These are phyloP conservation scores for Colletotrichum eremochloae DNA, from an alignment of 2,329 filamentous ascomycete genomes.

Conservation along the genomic window DNA sequence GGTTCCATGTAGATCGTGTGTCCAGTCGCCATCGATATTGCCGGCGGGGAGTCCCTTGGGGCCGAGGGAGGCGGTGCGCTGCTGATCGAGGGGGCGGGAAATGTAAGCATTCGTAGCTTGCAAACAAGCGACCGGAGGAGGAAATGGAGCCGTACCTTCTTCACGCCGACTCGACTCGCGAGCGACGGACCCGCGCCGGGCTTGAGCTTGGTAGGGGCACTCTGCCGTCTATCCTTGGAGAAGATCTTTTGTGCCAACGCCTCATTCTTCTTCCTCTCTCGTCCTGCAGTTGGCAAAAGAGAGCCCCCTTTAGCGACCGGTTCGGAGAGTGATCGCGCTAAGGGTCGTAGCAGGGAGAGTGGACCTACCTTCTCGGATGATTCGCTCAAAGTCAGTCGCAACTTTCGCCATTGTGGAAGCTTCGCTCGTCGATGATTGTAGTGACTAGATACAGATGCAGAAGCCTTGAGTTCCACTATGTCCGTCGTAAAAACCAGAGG, in stretches of 20 bases:
- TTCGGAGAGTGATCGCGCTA: background rate
- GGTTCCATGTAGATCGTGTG: conserved; percentile 74
- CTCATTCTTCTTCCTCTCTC: conserved; percentile 79
- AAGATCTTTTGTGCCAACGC: conserved; percentile 80
- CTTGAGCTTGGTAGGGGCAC: conserved; percentile 65
- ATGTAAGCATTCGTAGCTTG: conserved; percentile 42
- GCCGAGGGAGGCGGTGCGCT: conserved; percentile 48
- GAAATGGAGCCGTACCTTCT: conserved; percentile 68
- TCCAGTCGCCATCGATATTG: conserved; percentile 77
- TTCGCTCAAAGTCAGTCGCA: conserved; percentile 66
- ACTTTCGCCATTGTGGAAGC: conserved; percentile 56
- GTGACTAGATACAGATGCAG: background rate
- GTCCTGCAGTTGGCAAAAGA: conserved; percentile 56
- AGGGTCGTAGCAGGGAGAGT: conserved; percentile 11
- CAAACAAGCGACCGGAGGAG: background rate
- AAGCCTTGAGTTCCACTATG: background rate
- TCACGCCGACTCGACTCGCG: conserved; percentile 79
- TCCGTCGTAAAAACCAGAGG: background rate
- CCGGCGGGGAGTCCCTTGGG: conserved; percentile 58
- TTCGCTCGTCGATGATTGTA: background rate
- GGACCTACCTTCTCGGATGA: conserved; percentile 64
- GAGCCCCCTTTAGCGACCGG: conserved; percentile 17
- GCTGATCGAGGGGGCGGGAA: conserved; percentile 35
- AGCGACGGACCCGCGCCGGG: conserved; percentile 67
- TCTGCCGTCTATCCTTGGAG: conserved; percentile 69